These are phyloP conservation scores for Daldinia concentrica DNA, from an alignment of 495 filamentous ascomycete species.

Conservation along the genomic window DNA sequence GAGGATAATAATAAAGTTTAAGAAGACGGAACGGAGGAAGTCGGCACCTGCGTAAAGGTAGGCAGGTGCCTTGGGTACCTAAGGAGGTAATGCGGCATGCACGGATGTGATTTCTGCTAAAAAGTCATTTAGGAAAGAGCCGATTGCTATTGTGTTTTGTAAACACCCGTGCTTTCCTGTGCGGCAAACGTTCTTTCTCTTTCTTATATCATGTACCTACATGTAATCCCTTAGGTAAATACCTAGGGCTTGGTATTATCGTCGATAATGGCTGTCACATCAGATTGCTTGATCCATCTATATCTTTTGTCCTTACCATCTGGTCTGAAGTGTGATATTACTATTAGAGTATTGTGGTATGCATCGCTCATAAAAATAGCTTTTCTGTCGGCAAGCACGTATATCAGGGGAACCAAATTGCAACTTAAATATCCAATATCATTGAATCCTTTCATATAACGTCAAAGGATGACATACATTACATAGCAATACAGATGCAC, in stretches of 20 bases:
- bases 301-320: no score
- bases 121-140: not conserved
- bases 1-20: not conserved
- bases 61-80: not conserved
- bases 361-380: not conserved
- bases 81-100: not conserved
- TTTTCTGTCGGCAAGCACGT: not conserved
- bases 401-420: not conserved
- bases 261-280: not conserved
- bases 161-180: not conserved
- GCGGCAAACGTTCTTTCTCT: not conserved
- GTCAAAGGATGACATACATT: constrained; percentile 28
- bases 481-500: constrained; percentile 42
- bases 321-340: not conserved
- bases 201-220: not conserved
- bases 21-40: not conserved
- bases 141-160: not conserved
- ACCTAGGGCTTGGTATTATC: not conserved
- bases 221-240: not conserved
- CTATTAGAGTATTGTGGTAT: not conserved
- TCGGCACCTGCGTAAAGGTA: not conserved
- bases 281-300: not conserved
- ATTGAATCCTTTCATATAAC: constrained; percentile 26
- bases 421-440: constrained; percentile 15
- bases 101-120: not conserved